These are phyloP conservation scores for Phytophthora rubi DNA, from an alignment of 352 stramenopile species.

Conservation along the genomic window DNA sequence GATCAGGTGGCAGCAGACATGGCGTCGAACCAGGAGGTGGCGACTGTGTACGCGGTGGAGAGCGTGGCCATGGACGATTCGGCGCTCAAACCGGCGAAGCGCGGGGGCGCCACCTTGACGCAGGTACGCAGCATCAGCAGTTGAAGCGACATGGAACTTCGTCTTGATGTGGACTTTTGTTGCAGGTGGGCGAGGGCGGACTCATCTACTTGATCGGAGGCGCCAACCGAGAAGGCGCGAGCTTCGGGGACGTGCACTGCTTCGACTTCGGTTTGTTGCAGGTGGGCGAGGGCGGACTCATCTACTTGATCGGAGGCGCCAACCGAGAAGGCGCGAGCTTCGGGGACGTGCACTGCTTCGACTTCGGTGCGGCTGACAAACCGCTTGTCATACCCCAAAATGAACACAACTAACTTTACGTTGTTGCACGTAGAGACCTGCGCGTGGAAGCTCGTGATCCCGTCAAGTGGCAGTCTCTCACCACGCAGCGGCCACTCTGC, in stretches of 20 bases:
- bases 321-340: conserved; percentile 64
- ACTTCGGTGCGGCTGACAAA: conserved; percentile 44
- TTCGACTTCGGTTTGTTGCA: conserved; percentile 54
- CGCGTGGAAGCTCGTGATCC: conserved; percentile 33
- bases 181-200: conserved; percentile 31
- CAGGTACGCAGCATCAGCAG: conserved; percentile 32
- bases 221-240: conserved; percentile 55
- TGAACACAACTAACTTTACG: background rate
- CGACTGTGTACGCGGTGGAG: conserved; percentile 6
- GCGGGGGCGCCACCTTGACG: conserved; percentile 62
- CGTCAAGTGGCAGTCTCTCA: conserved; percentile 31
- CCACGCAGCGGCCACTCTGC: conserved; percentile 69
- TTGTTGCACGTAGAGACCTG: conserved; percentile 5
- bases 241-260: conserved; percentile 60
- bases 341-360: conserved; percentile 56
- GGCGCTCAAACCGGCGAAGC: conserved; percentile 26
- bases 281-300: conserved; percentile 30
- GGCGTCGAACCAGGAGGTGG: conserved; percentile 7
- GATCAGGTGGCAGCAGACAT: background rate
- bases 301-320: conserved; percentile 74
- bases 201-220: conserved; percentile 70
- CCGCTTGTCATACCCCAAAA: background rate
- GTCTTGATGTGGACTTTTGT: background rate
- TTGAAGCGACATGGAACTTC: background rate
- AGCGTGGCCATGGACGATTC: conserved; percentile 2